Conservation (phyloP, 192 early-diverging fungal species). For the Gonapodya sp. region DNA sequence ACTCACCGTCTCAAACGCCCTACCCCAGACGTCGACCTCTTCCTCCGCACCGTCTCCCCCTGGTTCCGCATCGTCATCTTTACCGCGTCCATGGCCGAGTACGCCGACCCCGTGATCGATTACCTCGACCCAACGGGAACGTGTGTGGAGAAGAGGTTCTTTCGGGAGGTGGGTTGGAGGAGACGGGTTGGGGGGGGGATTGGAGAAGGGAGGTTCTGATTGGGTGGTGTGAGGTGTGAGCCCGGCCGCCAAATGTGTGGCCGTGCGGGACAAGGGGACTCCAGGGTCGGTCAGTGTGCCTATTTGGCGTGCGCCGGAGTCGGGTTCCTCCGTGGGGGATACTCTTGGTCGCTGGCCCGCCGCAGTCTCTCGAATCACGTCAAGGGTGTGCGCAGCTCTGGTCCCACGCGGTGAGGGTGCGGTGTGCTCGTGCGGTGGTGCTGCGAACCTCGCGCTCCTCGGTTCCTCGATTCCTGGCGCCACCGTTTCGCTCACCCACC, state of each 20-base stretch:
- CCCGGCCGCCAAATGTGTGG: background rate
- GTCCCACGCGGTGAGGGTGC: too few species aligned
- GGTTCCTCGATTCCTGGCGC: too few species aligned
- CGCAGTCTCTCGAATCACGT: background rate
- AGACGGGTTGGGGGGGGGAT: too few species aligned
- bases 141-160: slow-evolving; percentile 63
- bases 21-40: slow-evolving; percentile 3
- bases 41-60: slow-evolving; percentile 28
- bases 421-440: too few species aligned
- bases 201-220: background rate
- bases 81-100: slow-evolving; percentile 84
- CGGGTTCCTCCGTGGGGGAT: too few species aligned
- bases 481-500: too few species aligned
- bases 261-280: too few species aligned
- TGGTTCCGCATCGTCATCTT: slow-evolving; percentile 90
- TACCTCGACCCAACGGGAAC: slow-evolving; percentile 64
- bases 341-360: background rate
- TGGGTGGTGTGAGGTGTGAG: background rate
- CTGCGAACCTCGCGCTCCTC: too few species aligned
- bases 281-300: too few species aligned
- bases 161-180: slow-evolving; percentile 53
- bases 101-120: slow-evolving; percentile 91
- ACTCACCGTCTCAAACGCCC: background rate
- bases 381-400: too few species aligned
- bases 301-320: too few species aligned